Percentiles rank a stretch among this genome's conserved stretches.
Evolutionary conservation across 176 grass and related monocot species (phyloP).

Genomic region (Otatea glauca): DNA sequence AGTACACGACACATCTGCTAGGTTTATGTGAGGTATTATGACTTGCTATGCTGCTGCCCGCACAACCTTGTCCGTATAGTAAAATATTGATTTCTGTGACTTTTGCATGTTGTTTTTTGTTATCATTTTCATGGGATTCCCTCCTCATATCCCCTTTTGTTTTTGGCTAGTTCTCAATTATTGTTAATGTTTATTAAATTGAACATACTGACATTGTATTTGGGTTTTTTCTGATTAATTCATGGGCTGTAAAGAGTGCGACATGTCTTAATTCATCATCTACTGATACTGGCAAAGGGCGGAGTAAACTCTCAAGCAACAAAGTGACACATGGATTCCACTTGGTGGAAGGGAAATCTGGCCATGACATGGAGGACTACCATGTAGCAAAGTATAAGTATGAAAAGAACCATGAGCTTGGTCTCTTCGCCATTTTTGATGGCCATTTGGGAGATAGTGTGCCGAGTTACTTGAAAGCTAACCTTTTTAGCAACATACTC

Average conservation of each 20-base stretch:
- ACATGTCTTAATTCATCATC: slow-evolving; percentile 77
- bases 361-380: slow-evolving; percentile 99
- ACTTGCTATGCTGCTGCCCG: background rate
- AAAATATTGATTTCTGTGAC: background rate
- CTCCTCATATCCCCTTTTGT: background rate
- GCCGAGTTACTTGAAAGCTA: slow-evolving; percentile 83
- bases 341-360: slow-evolving; percentile 96
- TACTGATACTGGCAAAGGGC: slow-evolving; percentile 80
- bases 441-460: slow-evolving; percentile 94
- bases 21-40: background rate
- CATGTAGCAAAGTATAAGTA: slow-evolving; percentile 89
- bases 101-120: background rate
- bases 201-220: slow-evolving; percentile 6
- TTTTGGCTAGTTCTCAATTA: slow-evolving; percentile 1
- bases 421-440: slow-evolving; percentile 97
- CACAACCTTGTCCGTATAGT: background rate
- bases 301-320: slow-evolving; percentile 90
- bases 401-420: slow-evolving; percentile 80
- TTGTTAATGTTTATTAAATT: slow-evolving; percentile 7
- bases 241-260: slow-evolving; percentile 57
- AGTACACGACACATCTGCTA: background rate
- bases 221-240: slow-evolving; percentile 40
- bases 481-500: slow-evolving; percentile 93
- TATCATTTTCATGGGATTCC: slow-evolving; percentile 16
- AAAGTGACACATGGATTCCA: slow-evolving; percentile 92